Evolutionary conservation across 75 land plant species (phyloP).

Genomic region (Picea glauca): DNA sequence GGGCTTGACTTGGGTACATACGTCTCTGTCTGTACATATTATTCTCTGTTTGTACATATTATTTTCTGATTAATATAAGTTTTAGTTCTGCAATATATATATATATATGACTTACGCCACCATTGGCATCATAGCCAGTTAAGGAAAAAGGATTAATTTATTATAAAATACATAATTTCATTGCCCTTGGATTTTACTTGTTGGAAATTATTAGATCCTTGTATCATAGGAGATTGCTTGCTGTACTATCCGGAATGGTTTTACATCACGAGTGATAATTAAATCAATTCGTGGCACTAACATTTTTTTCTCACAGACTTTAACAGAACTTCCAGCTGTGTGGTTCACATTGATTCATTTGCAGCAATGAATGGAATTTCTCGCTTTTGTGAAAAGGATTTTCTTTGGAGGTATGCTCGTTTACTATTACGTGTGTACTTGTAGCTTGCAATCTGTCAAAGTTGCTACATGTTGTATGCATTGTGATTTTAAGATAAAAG

Average conservation of each 20-base stretch:
- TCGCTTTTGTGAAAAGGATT: slow-evolving; percentile 72
- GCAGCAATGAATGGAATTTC: slow-evolving; percentile 98
- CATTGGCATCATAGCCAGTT: no score
- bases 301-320: slow-evolving; percentile 3
- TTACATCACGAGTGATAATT: no score
- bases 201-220: no score
- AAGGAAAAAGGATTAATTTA: no score
- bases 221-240: no score
- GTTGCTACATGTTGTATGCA: not conserved
- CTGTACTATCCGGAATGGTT: no score
- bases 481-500: not conserved
- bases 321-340: slow-evolving; percentile 11
- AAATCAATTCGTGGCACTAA: no score
- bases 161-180: no score
- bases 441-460: not conserved
- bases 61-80: no score
- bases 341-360: slow-evolving; percentile 86
- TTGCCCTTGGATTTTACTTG: no score
- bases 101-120: no score
- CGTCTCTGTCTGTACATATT: not conserved
- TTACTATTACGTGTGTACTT: not conserved
- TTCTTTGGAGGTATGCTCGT: slow-evolving; percentile 78
- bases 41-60: not conserved
- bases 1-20: not conserved
- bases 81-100: not conserved